A percentile compares a stretch with the other conserved stretches of the same genome.
Evolutionary conservation across 192 early-diverging fungal species (phyloP).

Genomic region (Coemansia sp.): DNA sequence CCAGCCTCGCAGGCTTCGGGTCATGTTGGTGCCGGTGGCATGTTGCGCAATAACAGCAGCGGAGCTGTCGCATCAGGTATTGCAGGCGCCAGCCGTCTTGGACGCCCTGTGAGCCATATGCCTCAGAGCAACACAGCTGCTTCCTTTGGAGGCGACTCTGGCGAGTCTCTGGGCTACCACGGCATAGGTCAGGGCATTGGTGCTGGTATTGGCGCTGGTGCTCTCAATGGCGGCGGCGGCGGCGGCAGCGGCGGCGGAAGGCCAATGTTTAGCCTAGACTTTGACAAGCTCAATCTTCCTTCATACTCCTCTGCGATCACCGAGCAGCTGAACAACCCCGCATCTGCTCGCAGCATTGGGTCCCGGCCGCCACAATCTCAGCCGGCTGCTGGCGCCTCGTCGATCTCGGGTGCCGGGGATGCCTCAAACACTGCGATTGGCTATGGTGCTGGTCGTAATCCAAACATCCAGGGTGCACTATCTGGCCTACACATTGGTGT

Average conservation of each 20-base stretch:
- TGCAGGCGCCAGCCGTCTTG: slow-evolving; percentile 9
- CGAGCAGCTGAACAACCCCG: slow-evolving; percentile 21
- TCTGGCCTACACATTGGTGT: slow-evolving; percentile 12
- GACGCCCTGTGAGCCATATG: slow-evolving; percentile 10
- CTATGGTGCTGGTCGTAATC: slow-evolving; percentile 25
- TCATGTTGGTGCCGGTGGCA: not conserved
- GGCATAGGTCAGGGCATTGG: slow-evolving; percentile 1
- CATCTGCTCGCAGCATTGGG: slow-evolving; percentile 7
- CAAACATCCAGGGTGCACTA: slow-evolving; percentile 10
- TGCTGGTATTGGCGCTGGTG: not conserved
- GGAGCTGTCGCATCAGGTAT: slow-evolving; percentile 1
- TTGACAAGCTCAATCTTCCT: slow-evolving; percentile 53
- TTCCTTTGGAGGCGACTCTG: too few relatives aligned
- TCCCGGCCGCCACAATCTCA: not conserved
- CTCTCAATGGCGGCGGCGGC: not conserved
- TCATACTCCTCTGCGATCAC: slow-evolving; percentile 33
- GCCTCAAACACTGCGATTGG: slow-evolving; percentile 29
- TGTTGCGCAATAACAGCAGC: slow-evolving; percentile 9
- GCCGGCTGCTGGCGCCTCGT: too few relatives aligned
- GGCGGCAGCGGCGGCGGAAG: slow-evolving; percentile 4
- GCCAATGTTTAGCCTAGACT: slow-evolving; percentile 50
- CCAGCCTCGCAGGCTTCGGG: slow-evolving; percentile 7
- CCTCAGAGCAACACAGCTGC: too few relatives aligned
- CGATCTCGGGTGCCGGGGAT: not conserved
- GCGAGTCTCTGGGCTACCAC: too few relatives aligned